Percentiles rank a stretch among this genome's conserved stretches.
Evolutionary conservation across 495 filamentous ascomycete genomes (phyloP).

Genomic region (Jackrogersella multiformis): DNA sequence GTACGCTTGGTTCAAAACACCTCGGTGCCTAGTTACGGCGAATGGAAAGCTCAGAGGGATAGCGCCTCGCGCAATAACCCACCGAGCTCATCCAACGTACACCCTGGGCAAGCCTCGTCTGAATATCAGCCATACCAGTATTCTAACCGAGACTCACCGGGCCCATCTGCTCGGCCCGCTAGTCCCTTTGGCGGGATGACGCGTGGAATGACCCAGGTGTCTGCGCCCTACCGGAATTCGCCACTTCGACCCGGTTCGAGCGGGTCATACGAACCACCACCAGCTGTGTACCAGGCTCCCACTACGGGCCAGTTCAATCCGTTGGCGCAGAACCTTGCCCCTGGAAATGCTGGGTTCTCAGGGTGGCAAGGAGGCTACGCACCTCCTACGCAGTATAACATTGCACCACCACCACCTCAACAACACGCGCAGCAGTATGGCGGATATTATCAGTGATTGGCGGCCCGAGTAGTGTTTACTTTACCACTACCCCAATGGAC

Average conservation of each 20-base stretch:
- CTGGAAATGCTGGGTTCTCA: constrained; percentile 32
- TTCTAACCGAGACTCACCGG: constrained; percentile 52
- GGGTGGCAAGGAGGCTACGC: constrained; percentile 37
- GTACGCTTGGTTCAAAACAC: constrained; percentile 76
- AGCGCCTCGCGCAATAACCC: constrained; percentile 21
- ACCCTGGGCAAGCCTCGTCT: constrained; percentile 49
- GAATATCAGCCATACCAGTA: constrained; percentile 48
- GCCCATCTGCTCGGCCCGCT: constrained; percentile 48
- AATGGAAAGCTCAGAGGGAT: constrained; percentile 50
- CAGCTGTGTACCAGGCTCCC: constrained; percentile 46
- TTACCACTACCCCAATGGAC: neutral
- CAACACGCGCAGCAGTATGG: constrained; percentile 37
- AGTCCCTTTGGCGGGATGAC: constrained; percentile 49
- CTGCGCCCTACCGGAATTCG: constrained; percentile 53
- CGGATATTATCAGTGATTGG: constrained; percentile 30
- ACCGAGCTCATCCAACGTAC: constrained; percentile 40
- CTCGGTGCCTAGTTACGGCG: constrained; percentile 66
- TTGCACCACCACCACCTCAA: constrained; percentile 3
- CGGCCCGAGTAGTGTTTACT: neutral
- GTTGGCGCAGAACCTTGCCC: constrained; percentile 22
- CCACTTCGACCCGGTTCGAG: constrained; percentile 55
- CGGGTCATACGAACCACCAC: constrained; percentile 57
- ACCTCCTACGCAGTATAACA: constrained; percentile 15
- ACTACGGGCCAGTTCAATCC: constrained; percentile 39
- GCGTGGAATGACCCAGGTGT: constrained; percentile 43